A percentile compares a stretch with the other conserved stretches of the same genome.
phyloP scores from a whole-genome alignment of 768 basidiomycete genomes.

The Cyclocybe cylindracea region DNA sequence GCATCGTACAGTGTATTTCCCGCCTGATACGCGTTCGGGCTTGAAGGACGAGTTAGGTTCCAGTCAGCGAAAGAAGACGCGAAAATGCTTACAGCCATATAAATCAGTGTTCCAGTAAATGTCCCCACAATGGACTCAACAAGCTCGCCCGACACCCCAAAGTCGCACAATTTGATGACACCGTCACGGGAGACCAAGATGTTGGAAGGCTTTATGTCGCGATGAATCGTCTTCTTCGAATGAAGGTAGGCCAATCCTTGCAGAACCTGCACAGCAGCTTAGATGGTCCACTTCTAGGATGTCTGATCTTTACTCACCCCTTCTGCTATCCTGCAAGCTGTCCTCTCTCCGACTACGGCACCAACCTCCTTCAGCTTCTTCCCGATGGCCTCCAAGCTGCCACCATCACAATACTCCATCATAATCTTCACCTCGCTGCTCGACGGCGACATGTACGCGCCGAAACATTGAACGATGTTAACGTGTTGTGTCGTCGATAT shows the following conservation, averaged over 20 bases:
- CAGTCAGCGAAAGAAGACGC: not conserved
- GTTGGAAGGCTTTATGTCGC: conserved; percentile 94
- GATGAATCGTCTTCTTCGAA: conserved; percentile 85
- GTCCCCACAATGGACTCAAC: conserved; percentile 89
- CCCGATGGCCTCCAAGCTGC: conserved; percentile 87
- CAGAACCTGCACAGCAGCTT: conserved; percentile 54
- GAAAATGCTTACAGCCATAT: conserved; percentile 87
- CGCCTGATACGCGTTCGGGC: conserved; percentile 93
- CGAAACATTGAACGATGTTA: conserved; percentile 91
- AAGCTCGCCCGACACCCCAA: conserved; percentile 97
- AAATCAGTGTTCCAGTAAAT: conserved; percentile 95
- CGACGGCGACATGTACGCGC: conserved; percentile 85
- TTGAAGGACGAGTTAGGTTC: conserved; percentile 25
- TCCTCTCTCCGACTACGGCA: conserved; percentile 81
- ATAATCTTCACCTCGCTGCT: conserved; percentile 92
- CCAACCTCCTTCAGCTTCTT: conserved; percentile 76
- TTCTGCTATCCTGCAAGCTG: conserved; percentile 91
- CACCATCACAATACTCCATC: conserved; percentile 89
- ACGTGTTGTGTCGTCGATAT: conserved; percentile 78
- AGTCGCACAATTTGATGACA: conserved; percentile 89
- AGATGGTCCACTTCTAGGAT: not conserved
- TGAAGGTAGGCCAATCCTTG: conserved; percentile 92
- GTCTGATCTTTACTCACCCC: conserved; percentile 56
- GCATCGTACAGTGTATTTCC: conserved; percentile 88
- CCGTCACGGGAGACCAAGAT: conserved; percentile 88